Evolutionary conservation across 345 rosid genomes (phyloP), one percentile per base, ranked within the genome.

Genomic region (Eucalyptus shirleyi): DNA sequence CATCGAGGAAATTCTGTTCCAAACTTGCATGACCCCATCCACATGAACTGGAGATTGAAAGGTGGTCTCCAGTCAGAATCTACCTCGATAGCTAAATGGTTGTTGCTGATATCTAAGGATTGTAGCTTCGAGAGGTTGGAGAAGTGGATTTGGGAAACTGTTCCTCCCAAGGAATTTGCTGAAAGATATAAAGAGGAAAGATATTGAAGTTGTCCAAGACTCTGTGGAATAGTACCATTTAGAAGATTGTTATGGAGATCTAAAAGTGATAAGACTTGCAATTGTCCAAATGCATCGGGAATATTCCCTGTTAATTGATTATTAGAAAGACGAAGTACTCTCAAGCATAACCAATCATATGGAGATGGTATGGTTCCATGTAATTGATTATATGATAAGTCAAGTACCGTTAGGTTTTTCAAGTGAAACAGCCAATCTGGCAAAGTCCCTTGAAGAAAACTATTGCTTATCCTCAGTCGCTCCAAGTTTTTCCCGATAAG

Each of bases 1-100:
- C 88, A 53, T 40, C 53, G 67, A 1, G 69, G 88, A 40, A 59
- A 34, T 60, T 53, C 12, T 9, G 1, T 37, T 17, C 2, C 28
- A 0, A 87, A 12, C 19, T 56, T 5, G 50, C 88, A 87, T 0
- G 53, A 87, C 4, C 0, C 17, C 72, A 87, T 55, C 23, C 51
- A 0, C 6, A 87, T 40, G 51, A 1, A 0, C 3, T 0, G 0
- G 0, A 87, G 32, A 50, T 87, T 40, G 32, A 87, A 87, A 21
- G 88, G 81, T 7, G 88, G 88, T 8, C 28, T 45, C 88, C 88
- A 87, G 1, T 56, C 6, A 10, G 47, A 37, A 87, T 50, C 72
- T 15, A 87, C 23, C 72, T 26, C 1, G 28, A 87, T 23, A 23
- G 53, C 44, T 26, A 90, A 21, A 50, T 40, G 60, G 8, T 65